Base-by-base conservation (phyloP, 2,329 filamentous ascomycete genomes). In the Fusarium sp. region DNA sequence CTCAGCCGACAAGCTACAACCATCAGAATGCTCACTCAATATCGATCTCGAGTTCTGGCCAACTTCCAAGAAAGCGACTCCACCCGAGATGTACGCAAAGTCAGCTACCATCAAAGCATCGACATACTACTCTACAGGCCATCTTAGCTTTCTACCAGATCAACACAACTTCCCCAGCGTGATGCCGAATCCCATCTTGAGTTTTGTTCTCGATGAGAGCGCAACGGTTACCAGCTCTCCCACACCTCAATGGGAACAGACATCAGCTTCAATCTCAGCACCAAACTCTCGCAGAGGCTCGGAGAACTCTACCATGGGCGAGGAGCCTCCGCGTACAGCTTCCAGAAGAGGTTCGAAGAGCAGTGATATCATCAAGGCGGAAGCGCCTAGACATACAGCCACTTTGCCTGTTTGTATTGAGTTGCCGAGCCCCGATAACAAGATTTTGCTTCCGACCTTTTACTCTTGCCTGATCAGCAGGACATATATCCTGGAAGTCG, bases 21-120 rank as follows among this genome's bases (percentile, higher is more conserved):
- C 73, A 0, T 73, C 73, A 1, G 33, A 56, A 0, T 67, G 60
- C 15, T 58, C 56, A 12, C 13, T 75, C 1, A 40, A 43, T 2
- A 57, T 77, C 5, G 47, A 69, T 15, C 60, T 77, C 1, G 71
- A 76, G 23, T 77, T 76, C 38, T 71, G 58, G 44, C 71, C 75
- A 2, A 64, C 68, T 10, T 67, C 70, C 7, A 57, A 63, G 13
- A 72, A 70, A 18, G 46, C 33, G 1, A 40, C 28, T 1, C 74
- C 71, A 0, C 74, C 74, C 1, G 60, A 75, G 21, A 53, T 76
- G 5, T 64, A 68, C 5, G 60, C 59, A 5, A 70, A 64, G 7
- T 72, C 71, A 5, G 74, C 69, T 7, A 28, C 46, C 0, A 69
- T 76, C 6, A 64, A 75, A 28, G 65, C 74, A 13, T 58, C 62